Percentiles rank a stretch among this genome's conserved stretches.
Conservation (phyloP, 2,329 filamentous ascomycete genomes). For the Colletotrichum aenigma region DNA sequence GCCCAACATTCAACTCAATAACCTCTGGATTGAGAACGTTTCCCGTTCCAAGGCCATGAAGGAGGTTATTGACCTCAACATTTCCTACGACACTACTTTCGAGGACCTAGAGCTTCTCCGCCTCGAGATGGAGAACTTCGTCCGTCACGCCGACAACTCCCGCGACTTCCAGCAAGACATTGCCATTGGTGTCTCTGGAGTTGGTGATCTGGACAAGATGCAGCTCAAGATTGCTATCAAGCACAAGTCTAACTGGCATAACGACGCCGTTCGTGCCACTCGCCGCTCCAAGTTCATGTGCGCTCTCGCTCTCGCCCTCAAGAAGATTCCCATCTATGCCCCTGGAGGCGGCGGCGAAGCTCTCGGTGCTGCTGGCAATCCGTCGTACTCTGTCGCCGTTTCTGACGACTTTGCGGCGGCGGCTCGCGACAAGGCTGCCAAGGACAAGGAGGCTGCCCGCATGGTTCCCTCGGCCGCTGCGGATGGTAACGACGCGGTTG, state of each 20-base stretch:
- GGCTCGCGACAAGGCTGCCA: constrained; percentile 63
- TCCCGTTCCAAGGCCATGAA: constrained; percentile 91
- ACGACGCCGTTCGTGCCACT: constrained; percentile 80
- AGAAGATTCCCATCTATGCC: constrained; percentile 83
- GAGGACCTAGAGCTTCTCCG: constrained; percentile 89
- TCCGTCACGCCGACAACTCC: constrained; percentile 80
- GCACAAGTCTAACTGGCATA: constrained; percentile 93
- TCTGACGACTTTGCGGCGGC: constrained; percentile 67
- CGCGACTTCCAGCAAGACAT: constrained; percentile 92
- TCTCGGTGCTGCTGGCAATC: constrained; percentile 73
- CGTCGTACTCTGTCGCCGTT: constrained; percentile 80
- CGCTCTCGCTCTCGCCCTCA: constrained; percentile 82
- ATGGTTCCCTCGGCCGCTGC: constrained; percentile 58
- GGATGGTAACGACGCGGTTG: constrained; percentile 18
- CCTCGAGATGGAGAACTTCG: constrained; percentile 83
- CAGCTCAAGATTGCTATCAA: constrained; percentile 82
- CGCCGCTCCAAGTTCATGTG: constrained; percentile 97
- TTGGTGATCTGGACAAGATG: constrained; percentile 88
- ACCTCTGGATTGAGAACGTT: constrained; percentile 93
- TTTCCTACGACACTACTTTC: constrained; percentile 86
- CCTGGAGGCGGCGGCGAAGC: constrained; percentile 74
- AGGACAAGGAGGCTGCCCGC: constrained; percentile 67
- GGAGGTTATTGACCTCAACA: constrained; percentile 79
- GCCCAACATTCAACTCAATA: constrained; percentile 91
- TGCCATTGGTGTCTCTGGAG: constrained; percentile 75